Evolutionary conservation across 1,284 basidiomycete species (phyloP), one percentile per base, ranked within the genome.

Genomic region (Moesziomyces sp.): DNA sequence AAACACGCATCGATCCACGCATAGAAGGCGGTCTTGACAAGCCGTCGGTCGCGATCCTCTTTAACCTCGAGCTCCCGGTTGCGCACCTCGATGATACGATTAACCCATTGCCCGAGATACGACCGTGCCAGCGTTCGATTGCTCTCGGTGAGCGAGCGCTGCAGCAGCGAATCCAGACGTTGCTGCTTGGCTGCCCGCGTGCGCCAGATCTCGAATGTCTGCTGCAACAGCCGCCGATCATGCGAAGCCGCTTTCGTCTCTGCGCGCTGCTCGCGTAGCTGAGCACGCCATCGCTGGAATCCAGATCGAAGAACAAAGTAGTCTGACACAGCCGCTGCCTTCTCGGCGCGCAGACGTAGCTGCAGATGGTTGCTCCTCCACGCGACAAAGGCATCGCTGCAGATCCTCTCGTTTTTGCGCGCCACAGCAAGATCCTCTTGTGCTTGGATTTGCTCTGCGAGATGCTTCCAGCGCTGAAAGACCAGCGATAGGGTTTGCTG

Each of bases 1-100:
- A 73, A 40, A 23, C 72, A 76, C 5, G 64, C 72, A 34, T 68
- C 66, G 40, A 77, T 67, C 77, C 77, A 79, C 1, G 64, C 58
- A 26, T 57, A 59, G 57, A 76, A 76, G 0, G 71, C 76, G 3
- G 49, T 54, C 16, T 58, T 64, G 42, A 70, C 45, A 38, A 77
- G 43, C 6, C 56, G 42, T 1, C 55, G 44, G 11, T 76, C 50
- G 4, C 70, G 50, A 13, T 59, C 52, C 55, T 76, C 72, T 23
- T 58, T 54, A 34, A 75, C 64, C 21, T 72, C 57, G 0, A 79
- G 53, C 48, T 68, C 59, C 3, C 59, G 40, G 34, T 47, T 66
- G 21, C 71, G 61, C 23, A 71, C 54, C 34, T 77, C 68, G 54
- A 79, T 76, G 30, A 73, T 73, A 6, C 42, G 52, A 6, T 44